phyloP scores from a whole-genome alignment of 2,329 filamentous ascomycete genomes.

The Arthrobotrys sphaeroides region DNA sequence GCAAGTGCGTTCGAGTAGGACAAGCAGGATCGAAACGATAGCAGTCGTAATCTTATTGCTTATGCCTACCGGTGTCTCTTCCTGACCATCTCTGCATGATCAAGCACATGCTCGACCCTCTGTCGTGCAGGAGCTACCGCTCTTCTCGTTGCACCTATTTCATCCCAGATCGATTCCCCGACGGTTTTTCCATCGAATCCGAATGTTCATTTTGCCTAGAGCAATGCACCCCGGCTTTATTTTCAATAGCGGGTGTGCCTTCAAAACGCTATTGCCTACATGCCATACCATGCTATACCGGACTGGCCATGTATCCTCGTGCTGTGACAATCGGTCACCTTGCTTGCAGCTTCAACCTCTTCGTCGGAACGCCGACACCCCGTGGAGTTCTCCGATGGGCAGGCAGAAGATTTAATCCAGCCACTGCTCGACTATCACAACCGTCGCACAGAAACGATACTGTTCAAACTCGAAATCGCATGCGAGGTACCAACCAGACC shows the following conservation, averaged over 20 bases:
- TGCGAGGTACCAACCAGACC: constrained; percentile 38
- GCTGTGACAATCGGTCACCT: constrained; percentile 17
- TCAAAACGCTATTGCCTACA: no score
- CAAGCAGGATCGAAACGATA: not conserved
- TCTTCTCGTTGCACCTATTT: not conserved
- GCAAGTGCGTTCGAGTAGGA: constrained; percentile 15
- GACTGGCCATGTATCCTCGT: not conserved
- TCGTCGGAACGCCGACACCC: constrained; percentile 21
- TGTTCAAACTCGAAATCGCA: constrained; percentile 22
- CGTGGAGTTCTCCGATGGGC: constrained; percentile 1
- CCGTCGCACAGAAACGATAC: constrained; percentile 7
- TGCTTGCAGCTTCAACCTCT: constrained; percentile 12
- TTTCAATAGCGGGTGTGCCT: not conserved
- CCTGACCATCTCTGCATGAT: not conserved
- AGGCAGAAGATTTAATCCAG: constrained; percentile 3
- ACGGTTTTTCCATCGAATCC: constrained; percentile 1
- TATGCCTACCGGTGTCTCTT: not conserved
- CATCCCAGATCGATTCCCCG: constrained; percentile 1
- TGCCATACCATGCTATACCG: no score
- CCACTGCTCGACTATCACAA: not conserved
- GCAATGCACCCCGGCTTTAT: constrained; percentile 2
- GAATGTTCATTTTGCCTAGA: not conserved
- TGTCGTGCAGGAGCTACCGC: constrained; percentile 9
- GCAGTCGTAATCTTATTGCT: not conserved
- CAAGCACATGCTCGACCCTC: constrained; percentile 1